Evolutionary conservation across 805 yeast genomes (phyloP).

Genomic region (Suhomyces kilbournensis): DNA sequence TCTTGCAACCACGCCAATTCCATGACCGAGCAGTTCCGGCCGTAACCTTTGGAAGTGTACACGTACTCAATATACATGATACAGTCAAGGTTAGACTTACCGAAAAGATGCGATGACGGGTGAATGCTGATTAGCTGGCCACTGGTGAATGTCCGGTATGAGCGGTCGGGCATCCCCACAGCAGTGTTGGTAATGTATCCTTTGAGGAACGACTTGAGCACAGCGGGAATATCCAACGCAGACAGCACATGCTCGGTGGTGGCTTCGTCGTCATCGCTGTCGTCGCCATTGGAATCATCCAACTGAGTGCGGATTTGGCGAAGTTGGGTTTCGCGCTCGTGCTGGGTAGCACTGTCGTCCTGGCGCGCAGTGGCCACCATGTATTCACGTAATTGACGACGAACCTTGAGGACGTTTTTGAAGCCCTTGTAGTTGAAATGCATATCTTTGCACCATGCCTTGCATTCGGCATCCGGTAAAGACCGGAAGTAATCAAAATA

Average conservation of each 20-base stretch:
- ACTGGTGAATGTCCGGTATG: slow-evolving; percentile 78
- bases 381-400: slow-evolving; percentile 71
- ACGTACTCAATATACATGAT: slow-evolving; percentile 95
- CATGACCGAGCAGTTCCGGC: slow-evolving; percentile 79
- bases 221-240: slow-evolving; percentile 49
- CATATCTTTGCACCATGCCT: slow-evolving; percentile 80
- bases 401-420: slow-evolving; percentile 69
- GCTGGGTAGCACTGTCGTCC: slow-evolving; percentile 28
- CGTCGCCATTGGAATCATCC: slow-evolving; percentile 17
- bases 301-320: slow-evolving; percentile 23
- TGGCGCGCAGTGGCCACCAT: slow-evolving; percentile 50
- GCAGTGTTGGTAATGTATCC: slow-evolving; percentile 92
- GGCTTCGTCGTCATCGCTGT: slow-evolving; percentile 22
- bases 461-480: slow-evolving; percentile 49
- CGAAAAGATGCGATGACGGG: slow-evolving; percentile 86
- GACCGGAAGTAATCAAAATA: slow-evolving; percentile 54
- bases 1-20: slow-evolving; percentile 85
- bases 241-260: slow-evolving; percentile 12
- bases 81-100: slow-evolving; percentile 69
- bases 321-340: slow-evolving; percentile 26
- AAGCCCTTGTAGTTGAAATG: slow-evolving; percentile 78
- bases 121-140: slow-evolving; percentile 87
- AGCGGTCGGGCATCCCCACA: slow-evolving; percentile 90
- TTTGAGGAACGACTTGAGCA: slow-evolving; percentile 73
- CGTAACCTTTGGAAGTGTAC: slow-evolving; percentile 89